Evolutionary conservation across 106 monocot genomes (phyloP), one percentile per base, ranked within the genome.

Genomic region (Dendrobium huoshanense): DNA sequence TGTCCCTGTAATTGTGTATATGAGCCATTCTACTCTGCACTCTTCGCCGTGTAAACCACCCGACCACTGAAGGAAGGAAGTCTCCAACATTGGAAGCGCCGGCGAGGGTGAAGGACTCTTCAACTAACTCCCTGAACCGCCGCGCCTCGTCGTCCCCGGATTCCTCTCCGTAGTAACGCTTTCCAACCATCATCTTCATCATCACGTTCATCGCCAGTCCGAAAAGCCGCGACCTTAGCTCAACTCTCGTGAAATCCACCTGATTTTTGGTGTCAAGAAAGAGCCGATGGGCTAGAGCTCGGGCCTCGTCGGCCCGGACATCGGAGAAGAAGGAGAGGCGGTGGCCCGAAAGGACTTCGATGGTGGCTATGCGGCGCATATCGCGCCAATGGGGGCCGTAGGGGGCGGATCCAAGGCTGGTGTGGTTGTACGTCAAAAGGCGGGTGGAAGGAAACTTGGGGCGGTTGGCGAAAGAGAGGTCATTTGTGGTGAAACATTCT

Each of bases 1-100:
- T 25, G 41, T 89, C 80, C 27, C 87, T 79, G 7, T 18, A 67
- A 15, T 37, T 59, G 19, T 58, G 73, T 64, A 85, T 6, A 31
- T 17, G 74, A 25, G n/a, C 37, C 40, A 83, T 9, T 77, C 79
- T 72, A 73, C 75, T 84, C 74, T 82, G 68, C 27, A 81, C 10
- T 18, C 82, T 79, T 8, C 18, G 61, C 37, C 56, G 78, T 17
- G 70, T 85, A 31, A 92, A 16, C 81, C 81, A 76, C 27, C 83
- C 54, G 45, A 87, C 45, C 51, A 70, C 15, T 19, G 75, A 17
- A 8, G 84, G 87, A 4, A 92, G 56, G 40, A 84, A 89, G 67
- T 92, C 89, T n/a, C 77, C 80, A 3, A 81, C 24, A 65, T 87
- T 87, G 19, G 81, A 41, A 4, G 70, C 70, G 11, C 87, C 84